Evolutionary conservation across 345 rosid genomes (phyloP), one percentile per base, ranked within the genome.

Genomic region (Citrus medica): DNA sequence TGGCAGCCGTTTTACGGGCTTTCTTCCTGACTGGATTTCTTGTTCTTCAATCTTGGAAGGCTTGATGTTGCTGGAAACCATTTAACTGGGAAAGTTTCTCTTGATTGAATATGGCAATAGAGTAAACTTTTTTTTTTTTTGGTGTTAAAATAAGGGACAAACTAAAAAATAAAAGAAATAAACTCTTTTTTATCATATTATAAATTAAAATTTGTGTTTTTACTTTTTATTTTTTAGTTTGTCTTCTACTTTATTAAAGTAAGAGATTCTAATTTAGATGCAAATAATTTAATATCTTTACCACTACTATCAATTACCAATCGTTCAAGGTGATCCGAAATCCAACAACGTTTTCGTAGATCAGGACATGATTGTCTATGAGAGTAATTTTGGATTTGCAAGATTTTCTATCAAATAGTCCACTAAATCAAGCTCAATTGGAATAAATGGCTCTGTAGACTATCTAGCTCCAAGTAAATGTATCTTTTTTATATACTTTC

Each of bases 11-110:
- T 62, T 82, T 8, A 40, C 9, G 16, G 87, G 87, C 5, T 17
- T 37, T 16, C 38, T 80, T 27, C 79, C 84, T 6, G 6, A 2
- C 2, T 81, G 85, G 8, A 3, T 83, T 10, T 70, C 83, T 40
- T 82, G 79, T 37, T 74, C 75, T 7, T 66, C 83, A 2, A 81
- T 13, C 77, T 87, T 12, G 0, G 0, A 16, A 0, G 0, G 2
- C 48, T 79, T 33, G 1, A 3, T 16, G 2, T 73, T 5, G 0
- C 13, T 0, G 0, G 0, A 0, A 79, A 79, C 3, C 0, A 59
- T 1, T 37, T 73, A 17, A 73, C 10, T 0, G 71, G 82, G 37
- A 10, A 38, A 9, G 62, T 74, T 1, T 79, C 84, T 2, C 16
- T 27, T 37, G 33, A 59, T 56, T 76, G 19, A 46, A 58, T 56